Evolutionary conservation across 2,329 filamentous ascomycete species (phyloP), one percentile per base, ranked within the genome.

Genomic region (Cercospora sojina): DNA sequence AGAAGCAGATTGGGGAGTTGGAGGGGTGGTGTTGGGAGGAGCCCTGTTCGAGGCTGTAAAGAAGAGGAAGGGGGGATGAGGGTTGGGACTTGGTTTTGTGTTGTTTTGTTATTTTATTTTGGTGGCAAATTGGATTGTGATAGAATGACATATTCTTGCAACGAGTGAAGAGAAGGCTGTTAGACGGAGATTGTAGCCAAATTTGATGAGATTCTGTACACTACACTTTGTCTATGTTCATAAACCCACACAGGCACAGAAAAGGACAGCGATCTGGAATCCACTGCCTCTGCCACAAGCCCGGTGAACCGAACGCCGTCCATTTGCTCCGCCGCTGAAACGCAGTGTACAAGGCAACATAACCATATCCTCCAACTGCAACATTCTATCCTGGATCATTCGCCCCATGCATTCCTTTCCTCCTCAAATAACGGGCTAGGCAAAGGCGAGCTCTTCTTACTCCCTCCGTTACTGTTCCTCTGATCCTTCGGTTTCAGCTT

Each of bases 361-460:
- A 18, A 16, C 3, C 38, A 6, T 13, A 18, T 43, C 5, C 3
- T n/a, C 13, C 16, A 5, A 43, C 16, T 18, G 4, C 4, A 5
- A 5, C 16, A 18, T 6, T 18, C n/a, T 43, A 27, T 27, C 25
- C 25, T 27, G 25, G 25, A 27, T n/a, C n/a, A 18, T 6, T 57
- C 29, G 35, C 29, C 27, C 73, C 73, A 74, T 53, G 67, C 73
- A 43, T 70, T 71, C 51, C 73, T 70, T 55, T 75, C 73, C 51
- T 74, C 72, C 27, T 75, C 73, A 53, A 73, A 73, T 12, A 71
- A 64, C n/a, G 70, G 70, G 32, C 70, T 71, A 5, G 69, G 64
- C 32, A 64, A 29, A 23, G 65, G 62, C 20, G 43, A 57, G 32
- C 41, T 66, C 41, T 61, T 31, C 43, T 55, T 53, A 27, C 64